Conservation (phyloP, 2,329 filamentous ascomycete genomes). For the Pseudopyricularia javanii region DNA sequence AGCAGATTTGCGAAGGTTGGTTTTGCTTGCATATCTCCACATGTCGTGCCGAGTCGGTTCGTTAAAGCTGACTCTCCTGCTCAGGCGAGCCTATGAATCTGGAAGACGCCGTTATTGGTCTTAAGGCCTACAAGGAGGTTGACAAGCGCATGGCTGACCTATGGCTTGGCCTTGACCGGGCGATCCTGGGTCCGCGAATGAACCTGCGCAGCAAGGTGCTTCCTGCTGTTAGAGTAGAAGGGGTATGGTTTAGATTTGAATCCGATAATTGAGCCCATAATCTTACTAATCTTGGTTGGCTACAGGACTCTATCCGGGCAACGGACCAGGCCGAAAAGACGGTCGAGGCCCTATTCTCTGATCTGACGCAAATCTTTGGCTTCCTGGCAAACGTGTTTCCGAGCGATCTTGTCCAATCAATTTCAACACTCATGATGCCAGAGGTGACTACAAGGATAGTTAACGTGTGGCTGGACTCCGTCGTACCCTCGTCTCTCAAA, state of each 20-base stretch:
- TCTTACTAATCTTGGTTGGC: constrained; percentile 7
- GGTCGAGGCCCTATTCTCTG: constrained; percentile 37
- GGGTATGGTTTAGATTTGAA: constrained; percentile 16
- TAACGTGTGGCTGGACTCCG: constrained; percentile 60
- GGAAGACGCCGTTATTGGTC: constrained; percentile 38
- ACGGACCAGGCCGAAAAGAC: constrained; percentile 28
- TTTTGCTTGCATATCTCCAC: background rate
- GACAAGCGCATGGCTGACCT: constrained; percentile 47
- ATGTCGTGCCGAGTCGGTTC: background rate
- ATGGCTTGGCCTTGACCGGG: constrained; percentile 50
- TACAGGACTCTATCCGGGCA: constrained; percentile 29
- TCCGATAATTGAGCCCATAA: background rate
- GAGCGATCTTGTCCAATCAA: constrained; percentile 37
- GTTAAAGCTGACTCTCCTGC: background rate
- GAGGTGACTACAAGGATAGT: constrained; percentile 57
- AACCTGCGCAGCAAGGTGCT: constrained; percentile 20
- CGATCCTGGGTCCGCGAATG: constrained; percentile 49
- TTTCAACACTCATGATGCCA: constrained; percentile 61
- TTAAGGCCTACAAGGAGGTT: constrained; percentile 48
- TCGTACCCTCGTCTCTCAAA: constrained; percentile 62
- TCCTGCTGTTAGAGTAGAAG: constrained; percentile 26
- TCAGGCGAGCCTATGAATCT: constrained; percentile 39
- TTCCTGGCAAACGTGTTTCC: constrained; percentile 43
- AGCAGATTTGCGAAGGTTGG: constrained; percentile 35
- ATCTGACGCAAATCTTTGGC: constrained; percentile 36